Evolutionary conservation across 2,329 filamentous ascomycete species (phyloP).

Genomic region (Chrysoporthe cubensis): DNA sequence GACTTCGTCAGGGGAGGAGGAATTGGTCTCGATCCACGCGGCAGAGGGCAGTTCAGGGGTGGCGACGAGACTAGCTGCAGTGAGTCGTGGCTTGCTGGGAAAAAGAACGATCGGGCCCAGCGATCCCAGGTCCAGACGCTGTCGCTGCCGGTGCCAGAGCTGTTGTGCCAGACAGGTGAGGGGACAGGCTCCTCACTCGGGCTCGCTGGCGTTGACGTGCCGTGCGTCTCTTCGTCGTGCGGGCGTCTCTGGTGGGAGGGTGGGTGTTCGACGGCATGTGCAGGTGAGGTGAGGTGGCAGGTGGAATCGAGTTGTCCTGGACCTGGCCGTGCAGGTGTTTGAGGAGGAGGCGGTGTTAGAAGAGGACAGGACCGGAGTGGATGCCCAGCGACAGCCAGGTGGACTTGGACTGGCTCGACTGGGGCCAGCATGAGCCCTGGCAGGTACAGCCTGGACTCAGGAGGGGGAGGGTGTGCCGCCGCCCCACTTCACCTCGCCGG

Average conservation of each 20-base stretch:
- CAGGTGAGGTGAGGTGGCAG: conserved; percentile 21
- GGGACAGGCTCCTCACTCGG: background rate
- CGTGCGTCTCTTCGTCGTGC: background rate
- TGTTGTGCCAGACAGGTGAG: background rate
- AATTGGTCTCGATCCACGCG: background rate
- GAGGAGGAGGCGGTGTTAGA: conserved; percentile 10
- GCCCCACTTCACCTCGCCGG: background rate
- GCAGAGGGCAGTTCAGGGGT: conserved; percentile 9
- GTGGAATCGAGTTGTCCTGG: conserved; percentile 14
- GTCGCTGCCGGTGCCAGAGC: conserved; percentile 9
- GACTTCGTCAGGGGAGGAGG: background rate
- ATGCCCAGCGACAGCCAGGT: background rate
- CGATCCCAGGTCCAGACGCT: conserved; percentile 12
- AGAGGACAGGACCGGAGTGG: background rate
- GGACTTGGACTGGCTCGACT: background rate
- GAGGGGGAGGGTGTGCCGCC: conserved; percentile 4
- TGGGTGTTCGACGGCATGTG: conserved; percentile 7
- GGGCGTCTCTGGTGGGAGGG: background rate
- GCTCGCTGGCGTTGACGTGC: background rate
- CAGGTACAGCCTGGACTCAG: conserved; percentile 12
- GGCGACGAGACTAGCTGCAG: conserved; percentile 10
- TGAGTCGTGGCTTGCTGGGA: conserved; percentile 1
- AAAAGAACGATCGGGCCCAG: conserved; percentile 4
- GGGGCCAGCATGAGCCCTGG: conserved; percentile 10
- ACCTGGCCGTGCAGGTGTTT: conserved; percentile 7